phyloP scores from a whole-genome alignment of 176 grass and related monocot genomes.

The Luzula sylvatica region DNA sequence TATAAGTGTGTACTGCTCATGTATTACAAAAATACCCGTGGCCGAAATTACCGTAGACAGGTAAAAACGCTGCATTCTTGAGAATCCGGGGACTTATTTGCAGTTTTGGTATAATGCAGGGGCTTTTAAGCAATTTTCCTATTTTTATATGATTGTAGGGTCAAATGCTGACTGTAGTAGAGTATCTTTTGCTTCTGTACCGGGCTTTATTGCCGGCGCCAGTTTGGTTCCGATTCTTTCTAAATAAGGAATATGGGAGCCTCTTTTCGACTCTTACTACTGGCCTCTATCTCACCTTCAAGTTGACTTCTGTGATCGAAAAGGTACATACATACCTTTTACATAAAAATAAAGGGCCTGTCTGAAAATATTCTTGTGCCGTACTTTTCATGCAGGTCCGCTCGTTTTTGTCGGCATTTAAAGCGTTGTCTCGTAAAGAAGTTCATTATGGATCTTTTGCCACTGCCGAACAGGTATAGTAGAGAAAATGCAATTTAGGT shows the following conservation, averaged over 20 bases:
- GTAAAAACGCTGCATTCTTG: conserved; percentile 24
- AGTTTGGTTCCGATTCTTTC: conserved; percentile 98
- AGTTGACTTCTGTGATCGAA: conserved; percentile 91
- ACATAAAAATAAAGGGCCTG: too few relatives aligned
- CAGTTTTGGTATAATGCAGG: too few relatives aligned
- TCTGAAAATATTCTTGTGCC: too few relatives aligned
- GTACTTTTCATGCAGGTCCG: conserved; percentile 60
- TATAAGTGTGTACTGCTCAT: conserved; percentile 77
- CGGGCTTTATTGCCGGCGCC: conserved; percentile 86
- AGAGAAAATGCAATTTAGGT: too few relatives aligned
- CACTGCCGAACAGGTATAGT: conserved; percentile 91
- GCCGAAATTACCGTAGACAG: conserved; percentile 84
- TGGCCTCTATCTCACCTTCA: conserved; percentile 92
- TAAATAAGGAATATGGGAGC: conserved; percentile 98
- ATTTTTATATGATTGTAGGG: conserved; percentile 45
- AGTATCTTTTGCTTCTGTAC: conserved; percentile 88
- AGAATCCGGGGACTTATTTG: too few relatives aligned
- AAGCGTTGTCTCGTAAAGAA: conserved; percentile 90
- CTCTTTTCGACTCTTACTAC: conserved; percentile 95
- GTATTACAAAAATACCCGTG: conserved; percentile 77
- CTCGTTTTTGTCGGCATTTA: conserved; percentile 79
- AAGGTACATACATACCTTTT: conserved; percentile 79
- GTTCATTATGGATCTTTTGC: conserved; percentile 95
- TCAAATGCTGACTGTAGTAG: conserved; percentile 95
- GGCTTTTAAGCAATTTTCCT: conserved; percentile 3